Evolutionary conservation across 495 filamentous ascomycete species (phyloP), one percentile per base, ranked within the genome.

Genomic region (Aspergillus baeticus): DNA sequence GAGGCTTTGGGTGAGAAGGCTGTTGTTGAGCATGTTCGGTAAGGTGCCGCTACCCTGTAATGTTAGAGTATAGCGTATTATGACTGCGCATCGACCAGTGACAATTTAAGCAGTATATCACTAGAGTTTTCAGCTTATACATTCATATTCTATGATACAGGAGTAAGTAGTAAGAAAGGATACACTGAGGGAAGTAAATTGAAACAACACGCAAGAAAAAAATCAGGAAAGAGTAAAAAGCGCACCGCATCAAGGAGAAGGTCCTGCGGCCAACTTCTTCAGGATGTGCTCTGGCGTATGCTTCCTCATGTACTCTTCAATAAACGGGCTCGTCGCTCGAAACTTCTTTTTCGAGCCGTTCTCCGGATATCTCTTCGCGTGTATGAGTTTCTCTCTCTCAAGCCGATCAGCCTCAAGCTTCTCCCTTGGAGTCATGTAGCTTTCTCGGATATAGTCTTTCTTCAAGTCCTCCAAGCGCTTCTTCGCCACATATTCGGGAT

Each of bases 401-500:
- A 50, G 47, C 54, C 59, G 47, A 52, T 60, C 46, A 10, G 59
- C 62, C 17, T 55, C 53, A 18, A 62, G 54, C 49, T 78, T 72
- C 21, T 66, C 73, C 51, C 54, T 57, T 75, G 69, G 74, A 57
- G 65, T 83, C 71, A 74, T 66, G 71, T 71, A 77, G 72, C 71
- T 72, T 59, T 65, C 72, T 58, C 75, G 65, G 58, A 80, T 74
- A 67, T 81, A 77, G 72, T 84, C 81, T 66, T 75, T 81, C 50
- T 77, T 71, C 57, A 83, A 83, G 69, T 86, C 82, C 60, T 78
- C 72, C 62, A 75, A 64, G 56, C 82, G 74, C 58, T 80, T 80
- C 72, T 81, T 72, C 72, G 83, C 58, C 49, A 77, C 65, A 56
- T 69, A 76, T 50, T 85, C 78, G 65, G 75, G 73, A 35, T 92